phyloP scores from a whole-genome alignment of 352 stramenopile genomes.

The Phytophthora nicotianae region DNA sequence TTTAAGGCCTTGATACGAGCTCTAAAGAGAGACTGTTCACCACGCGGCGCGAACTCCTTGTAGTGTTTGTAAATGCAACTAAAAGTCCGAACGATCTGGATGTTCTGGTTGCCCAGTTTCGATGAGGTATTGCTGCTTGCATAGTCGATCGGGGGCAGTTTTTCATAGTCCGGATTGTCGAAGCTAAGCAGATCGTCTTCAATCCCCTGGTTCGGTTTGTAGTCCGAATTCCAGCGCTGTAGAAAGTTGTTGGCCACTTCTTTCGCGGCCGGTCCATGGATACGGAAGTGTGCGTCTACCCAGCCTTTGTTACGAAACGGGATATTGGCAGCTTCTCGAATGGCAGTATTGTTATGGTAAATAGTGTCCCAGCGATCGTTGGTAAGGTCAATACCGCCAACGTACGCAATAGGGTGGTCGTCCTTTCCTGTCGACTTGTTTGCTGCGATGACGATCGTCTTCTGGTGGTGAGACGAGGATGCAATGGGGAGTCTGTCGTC shows the following conservation, averaged over 20 bases:
- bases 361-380: no score
- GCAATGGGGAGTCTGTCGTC: slow-evolving; percentile 44
- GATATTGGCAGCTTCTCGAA: no score
- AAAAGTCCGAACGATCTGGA: slow-evolving; percentile 67
- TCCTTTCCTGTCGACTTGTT: slow-evolving; percentile 2
- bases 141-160: slow-evolving; percentile 16
- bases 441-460: slow-evolving; percentile 39
- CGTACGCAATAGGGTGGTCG: slow-evolving; percentile 44
- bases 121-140: slow-evolving; percentile 10
- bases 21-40: slow-evolving; percentile 53
- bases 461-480: slow-evolving; percentile 56
- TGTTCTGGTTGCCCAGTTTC: slow-evolving; percentile 31
- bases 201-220: background rate
- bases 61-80: slow-evolving; percentile 59
- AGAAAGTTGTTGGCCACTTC: no score
- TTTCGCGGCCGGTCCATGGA: no score
- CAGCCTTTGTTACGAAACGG: no score
- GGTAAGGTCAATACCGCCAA: slow-evolving; percentile 59
- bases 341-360: no score
- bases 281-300: no score
- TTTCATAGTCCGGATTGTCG: slow-evolving; percentile 26
- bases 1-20: slow-evolving; percentile 49
- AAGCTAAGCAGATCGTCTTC: slow-evolving; percentile 31
- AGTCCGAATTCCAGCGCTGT: no score
- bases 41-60: slow-evolving; percentile 51